Evolutionary conservation across 208 protist genomes (phyloP).

Genomic region (Acanthamoeba triangularis): DNA sequence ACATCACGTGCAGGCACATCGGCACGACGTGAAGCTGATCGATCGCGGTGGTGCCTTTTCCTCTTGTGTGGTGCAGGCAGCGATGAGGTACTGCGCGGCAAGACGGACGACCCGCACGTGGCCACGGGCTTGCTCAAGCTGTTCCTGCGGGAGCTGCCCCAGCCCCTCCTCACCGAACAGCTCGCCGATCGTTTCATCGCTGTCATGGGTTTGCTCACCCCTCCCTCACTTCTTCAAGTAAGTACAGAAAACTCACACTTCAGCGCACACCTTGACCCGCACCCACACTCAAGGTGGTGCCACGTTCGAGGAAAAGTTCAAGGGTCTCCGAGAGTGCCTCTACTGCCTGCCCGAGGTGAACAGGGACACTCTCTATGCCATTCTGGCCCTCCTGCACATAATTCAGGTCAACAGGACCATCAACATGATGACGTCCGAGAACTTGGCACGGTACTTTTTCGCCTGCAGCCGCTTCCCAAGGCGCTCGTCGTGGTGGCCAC

Average conservation of each 20-base stretch:
- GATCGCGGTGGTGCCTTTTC: background rate
- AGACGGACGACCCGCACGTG: constrained; percentile 68
- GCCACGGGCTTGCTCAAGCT: constrained; percentile 64
- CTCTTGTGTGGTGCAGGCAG: background rate
- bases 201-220: background rate
- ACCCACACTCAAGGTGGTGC: background rate
- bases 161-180: constrained; percentile 64
- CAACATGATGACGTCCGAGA: constrained; percentile 73
- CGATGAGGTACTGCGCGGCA: constrained; percentile 18
- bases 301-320: constrained; percentile 26
- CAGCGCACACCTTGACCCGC: background rate
- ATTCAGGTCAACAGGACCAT: constrained; percentile 67
- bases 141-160: constrained; percentile 66
- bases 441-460: constrained; percentile 11
- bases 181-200: constrained; percentile 59
- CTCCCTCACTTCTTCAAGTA: background rate
- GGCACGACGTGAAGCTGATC: background rate
- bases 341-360: constrained; percentile 71
- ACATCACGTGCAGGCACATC: background rate
- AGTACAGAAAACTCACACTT: too few species aligned
- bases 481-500: background rate
- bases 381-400: constrained; percentile 31
- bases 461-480: background rate
- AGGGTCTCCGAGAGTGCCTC: constrained; percentile 25
- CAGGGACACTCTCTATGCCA: constrained; percentile 57